Evolutionary conservation across 202 grass and related monocot genomes (phyloP).

Genomic region (Miscanthus sacchariflorus): DNA sequence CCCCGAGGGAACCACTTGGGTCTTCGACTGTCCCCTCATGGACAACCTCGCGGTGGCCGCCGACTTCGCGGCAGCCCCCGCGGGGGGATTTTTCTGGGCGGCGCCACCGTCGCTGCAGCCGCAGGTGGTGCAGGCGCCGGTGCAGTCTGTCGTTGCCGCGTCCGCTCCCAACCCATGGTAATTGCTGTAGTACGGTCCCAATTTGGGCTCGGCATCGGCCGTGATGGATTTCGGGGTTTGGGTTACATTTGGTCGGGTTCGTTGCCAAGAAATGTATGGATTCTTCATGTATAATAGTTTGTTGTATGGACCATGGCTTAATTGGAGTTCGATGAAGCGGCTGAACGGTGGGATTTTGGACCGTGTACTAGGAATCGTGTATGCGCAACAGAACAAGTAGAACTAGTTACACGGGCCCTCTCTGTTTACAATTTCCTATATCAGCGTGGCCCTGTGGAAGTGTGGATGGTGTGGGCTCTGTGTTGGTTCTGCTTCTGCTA

Average conservation of each 20-base stretch:
- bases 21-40: constrained; percentile 79
- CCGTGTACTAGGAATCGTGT: constrained; percentile 12
- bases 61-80: constrained; percentile 41
- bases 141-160: constrained; percentile 26
- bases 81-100: constrained; percentile 60
- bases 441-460: background rate
- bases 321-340: background rate
- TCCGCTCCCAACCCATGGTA: constrained; percentile 51
- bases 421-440: background rate
- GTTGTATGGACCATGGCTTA: background rate
- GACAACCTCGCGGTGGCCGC: constrained; percentile 60
- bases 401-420: background rate
- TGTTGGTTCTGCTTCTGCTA: background rate
- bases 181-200: constrained; percentile 6
- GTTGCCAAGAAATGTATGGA: background rate
- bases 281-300: background rate
- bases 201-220: constrained; percentile 30
- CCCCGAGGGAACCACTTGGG: constrained; percentile 71
- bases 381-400: background rate
- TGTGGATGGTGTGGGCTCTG: background rate
- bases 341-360: background rate
- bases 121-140: constrained; percentile 22
- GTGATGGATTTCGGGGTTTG: background rate
- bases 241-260: constrained; percentile 35
- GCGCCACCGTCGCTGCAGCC: constrained; percentile 27